phyloP scores from a whole-genome alignment of 1,139 yeast species.

The Zygosaccharomyces sapae region DNA sequence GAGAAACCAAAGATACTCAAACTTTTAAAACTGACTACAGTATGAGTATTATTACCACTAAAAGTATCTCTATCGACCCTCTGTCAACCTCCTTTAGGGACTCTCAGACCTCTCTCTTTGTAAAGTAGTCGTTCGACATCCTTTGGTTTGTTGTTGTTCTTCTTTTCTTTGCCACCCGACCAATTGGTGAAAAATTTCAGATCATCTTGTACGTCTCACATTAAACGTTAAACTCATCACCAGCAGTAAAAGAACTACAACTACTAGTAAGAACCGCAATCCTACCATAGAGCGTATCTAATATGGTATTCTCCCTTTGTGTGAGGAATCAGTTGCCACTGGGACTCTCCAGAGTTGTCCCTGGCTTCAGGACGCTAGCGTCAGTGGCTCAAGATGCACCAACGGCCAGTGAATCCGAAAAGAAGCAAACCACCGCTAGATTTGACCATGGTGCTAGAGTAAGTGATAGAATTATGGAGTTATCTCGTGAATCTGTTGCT shows the following conservation, averaged over 20 bases:
- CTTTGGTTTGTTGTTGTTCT: conserved; percentile 7
- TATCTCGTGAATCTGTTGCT: conserved; percentile 54
- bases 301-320: conserved; percentile 7
- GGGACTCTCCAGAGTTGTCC: conserved; percentile 5
- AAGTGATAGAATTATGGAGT: conserved; percentile 34
- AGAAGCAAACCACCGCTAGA: background rate
- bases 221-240: background rate
- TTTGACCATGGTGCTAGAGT: conserved; percentile 10
- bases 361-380: conserved; percentile 20
- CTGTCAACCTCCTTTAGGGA: conserved; percentile 1
- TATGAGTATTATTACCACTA: conserved; percentile 2
- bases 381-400: conserved; percentile 16
- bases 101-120: background rate
- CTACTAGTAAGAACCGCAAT: background rate
- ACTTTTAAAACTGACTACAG: background rate
- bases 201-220: conserved; percentile 3
- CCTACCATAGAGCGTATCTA: background rate
- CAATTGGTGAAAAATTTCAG: conserved; percentile 2
- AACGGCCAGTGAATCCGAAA: background rate
- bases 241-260: background rate
- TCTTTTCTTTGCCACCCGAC: conserved; percentile 9
- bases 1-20: background rate
- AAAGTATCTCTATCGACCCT: background rate
- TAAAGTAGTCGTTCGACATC: background rate
- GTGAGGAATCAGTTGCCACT: conserved; percentile 3